phyloP scores from a whole-genome alignment of 108 stramenopile genomes.

The Fragilaria crotonensis region DNA sequence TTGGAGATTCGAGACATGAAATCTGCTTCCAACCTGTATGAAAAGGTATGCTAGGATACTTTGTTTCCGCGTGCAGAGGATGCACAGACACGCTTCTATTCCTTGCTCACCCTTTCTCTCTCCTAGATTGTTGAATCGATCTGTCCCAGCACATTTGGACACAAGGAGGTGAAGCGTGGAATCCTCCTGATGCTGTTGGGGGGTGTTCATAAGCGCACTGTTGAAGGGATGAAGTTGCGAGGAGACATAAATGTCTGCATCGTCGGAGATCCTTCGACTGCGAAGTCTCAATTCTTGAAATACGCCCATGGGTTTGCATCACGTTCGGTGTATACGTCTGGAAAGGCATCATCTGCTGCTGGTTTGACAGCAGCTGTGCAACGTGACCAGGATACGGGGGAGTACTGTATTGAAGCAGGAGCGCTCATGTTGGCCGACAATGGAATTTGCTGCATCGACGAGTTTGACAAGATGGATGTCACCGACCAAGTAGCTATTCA shows the following conservation, averaged over 20 bases:
- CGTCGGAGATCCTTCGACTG: slow-evolving; percentile 98
- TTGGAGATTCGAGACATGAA: slow-evolving; percentile 82
- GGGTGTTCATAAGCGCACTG: slow-evolving; percentile 95
- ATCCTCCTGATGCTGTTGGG: slow-evolving; percentile 93
- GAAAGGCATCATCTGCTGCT: slow-evolving; percentile 96
- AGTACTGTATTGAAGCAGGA: slow-evolving; percentile 98
- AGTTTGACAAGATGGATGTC: slow-evolving; percentile 96
- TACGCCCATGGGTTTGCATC: slow-evolving; percentile 92
- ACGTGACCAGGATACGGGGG: slow-evolving; percentile 96
- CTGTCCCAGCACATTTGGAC: slow-evolving; percentile 94
- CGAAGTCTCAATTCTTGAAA: slow-evolving; percentile 96
- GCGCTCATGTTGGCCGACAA: slow-evolving; percentile 99
- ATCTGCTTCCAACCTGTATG: slow-evolving; percentile 52
- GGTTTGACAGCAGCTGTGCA: slow-evolving; percentile 97
- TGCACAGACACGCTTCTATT: too few species aligned
- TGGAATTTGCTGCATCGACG: slow-evolving; percentile 99
- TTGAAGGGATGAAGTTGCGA: slow-evolving; percentile 94
- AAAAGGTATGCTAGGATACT: slow-evolving; percentile 41
- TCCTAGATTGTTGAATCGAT: slow-evolving; percentile 76
- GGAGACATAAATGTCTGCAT: slow-evolving; percentile 99
- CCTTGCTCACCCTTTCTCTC: background rate
- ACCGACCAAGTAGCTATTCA: slow-evolving; percentile 97
- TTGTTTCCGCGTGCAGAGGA: too few species aligned
- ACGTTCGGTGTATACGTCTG: slow-evolving; percentile 94
- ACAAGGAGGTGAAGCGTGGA: slow-evolving; percentile 93